These are phyloP conservation scores for Nepenthes gracilis DNA, from an alignment of 148 eudicot species.

Conservation along the genomic window DNA sequence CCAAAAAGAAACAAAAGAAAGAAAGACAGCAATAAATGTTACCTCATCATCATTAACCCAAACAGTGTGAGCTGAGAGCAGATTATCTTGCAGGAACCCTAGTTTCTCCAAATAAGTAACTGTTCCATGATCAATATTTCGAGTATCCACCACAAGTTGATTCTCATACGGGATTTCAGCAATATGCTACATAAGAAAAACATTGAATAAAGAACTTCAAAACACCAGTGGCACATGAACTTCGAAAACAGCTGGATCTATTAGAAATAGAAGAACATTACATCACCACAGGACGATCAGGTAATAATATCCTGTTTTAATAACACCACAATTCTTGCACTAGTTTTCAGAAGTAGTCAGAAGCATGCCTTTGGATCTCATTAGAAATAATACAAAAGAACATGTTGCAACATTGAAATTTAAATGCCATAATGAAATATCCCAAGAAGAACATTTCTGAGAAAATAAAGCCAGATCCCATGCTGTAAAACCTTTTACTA, in stretches of 20 bases:
- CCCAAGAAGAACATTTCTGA: too few relatives aligned
- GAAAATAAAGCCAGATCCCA: too few relatives aligned
- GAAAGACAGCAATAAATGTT: not conserved
- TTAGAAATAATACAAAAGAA: too few relatives aligned
- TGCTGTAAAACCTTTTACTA: too few relatives aligned
- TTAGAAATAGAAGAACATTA: slow-evolving; percentile 1
- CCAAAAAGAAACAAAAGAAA: not conserved
- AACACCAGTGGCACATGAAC: not conserved
- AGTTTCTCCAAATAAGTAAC: slow-evolving; percentile 71
- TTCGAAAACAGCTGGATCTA: too few relatives aligned
- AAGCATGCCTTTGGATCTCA: too few relatives aligned
- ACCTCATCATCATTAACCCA: slow-evolving; percentile 86
- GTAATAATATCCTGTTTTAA: too few relatives aligned
- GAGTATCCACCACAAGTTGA: slow-evolving; percentile 44
- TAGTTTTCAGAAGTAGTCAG: too few relatives aligned
- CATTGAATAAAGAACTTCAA: not conserved
- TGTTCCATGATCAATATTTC: slow-evolving; percentile 76
- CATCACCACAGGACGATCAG: too few relatives aligned
- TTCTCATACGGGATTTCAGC: slow-evolving; percentile 88
- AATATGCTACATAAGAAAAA: slow-evolving; percentile 47
- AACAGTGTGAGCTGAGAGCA: slow-evolving; percentile 90
- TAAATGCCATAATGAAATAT: too few relatives aligned
- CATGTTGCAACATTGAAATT: too few relatives aligned
- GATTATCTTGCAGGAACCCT: slow-evolving; percentile 47
- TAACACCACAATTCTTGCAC: too few relatives aligned